A percentile compares a stretch with the other conserved stretches of the same genome.
phyloP scores from a whole-genome alignment of 768 basidiomycete genomes.

The Trametes cubensis region DNA sequence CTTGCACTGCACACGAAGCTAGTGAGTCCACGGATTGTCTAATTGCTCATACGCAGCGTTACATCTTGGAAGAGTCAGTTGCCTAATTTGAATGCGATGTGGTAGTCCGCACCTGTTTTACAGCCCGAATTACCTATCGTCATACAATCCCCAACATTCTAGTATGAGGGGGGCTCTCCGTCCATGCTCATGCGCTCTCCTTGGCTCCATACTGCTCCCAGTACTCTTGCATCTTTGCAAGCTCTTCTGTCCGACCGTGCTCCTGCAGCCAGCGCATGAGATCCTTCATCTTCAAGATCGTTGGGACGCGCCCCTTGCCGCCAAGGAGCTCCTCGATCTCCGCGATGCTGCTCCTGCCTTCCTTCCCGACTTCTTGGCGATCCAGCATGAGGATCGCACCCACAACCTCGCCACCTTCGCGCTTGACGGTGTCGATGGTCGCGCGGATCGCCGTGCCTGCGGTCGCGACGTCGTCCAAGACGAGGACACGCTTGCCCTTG shows the following conservation, averaged over 20 bases:
- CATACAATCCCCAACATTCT: no score
- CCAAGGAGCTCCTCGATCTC: slow-evolving; percentile 77
- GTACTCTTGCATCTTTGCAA: slow-evolving; percentile 77
- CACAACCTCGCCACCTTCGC: slow-evolving; percentile 77
- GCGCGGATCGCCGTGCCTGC: slow-evolving; percentile 85
- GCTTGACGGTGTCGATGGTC: slow-evolving; percentile 72
- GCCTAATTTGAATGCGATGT: no score
- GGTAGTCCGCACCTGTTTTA: no score
- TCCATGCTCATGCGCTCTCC: slow-evolving; percentile 8
- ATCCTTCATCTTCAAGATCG: slow-evolving; percentile 85
- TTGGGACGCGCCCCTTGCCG: slow-evolving; percentile 70
- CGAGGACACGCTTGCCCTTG: slow-evolving; percentile 78
- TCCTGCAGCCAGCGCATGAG: slow-evolving; percentile 80
- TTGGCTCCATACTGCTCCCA: slow-evolving; percentile 72
- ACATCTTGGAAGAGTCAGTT: no score
- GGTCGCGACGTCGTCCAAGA: slow-evolving; percentile 97
- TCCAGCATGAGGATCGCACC: slow-evolving; percentile 90
- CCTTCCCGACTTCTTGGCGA: slow-evolving; percentile 80
- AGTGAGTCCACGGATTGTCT: no score
- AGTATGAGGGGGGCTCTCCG: no score
- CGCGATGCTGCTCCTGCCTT: slow-evolving; percentile 73
- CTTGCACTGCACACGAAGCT: no score
- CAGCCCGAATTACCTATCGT: no score
- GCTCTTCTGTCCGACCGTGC: slow-evolving; percentile 63
- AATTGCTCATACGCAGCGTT: no score